A percentile compares a stretch with the other conserved stretches of the same genome.
Evolutionary conservation across 2,329 filamentous ascomycete species (phyloP).

Genomic region (Fusarium irregulare): DNA sequence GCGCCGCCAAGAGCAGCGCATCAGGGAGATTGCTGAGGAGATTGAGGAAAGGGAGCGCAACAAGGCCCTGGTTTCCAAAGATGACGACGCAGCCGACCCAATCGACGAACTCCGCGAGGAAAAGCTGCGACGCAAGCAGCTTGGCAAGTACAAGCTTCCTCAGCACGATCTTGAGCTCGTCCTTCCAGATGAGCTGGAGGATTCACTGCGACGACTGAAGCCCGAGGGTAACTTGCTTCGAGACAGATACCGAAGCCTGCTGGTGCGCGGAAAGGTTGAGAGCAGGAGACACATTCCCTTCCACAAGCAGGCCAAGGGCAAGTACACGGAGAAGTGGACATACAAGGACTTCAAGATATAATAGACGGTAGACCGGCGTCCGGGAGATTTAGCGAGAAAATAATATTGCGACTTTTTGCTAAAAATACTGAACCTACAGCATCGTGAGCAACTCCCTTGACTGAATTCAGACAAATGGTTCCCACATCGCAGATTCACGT

Average conservation of each 20-base stretch:
- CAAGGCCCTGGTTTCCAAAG: conserved; percentile 56
- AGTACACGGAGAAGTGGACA: conserved; percentile 93
- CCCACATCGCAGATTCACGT: neutral
- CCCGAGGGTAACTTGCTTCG: conserved; percentile 96
- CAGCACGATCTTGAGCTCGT: conserved; percentile 85
- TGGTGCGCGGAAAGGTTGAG: conserved; percentile 91
- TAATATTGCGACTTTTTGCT: conserved; percentile 32
- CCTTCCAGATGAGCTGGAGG: conserved; percentile 83
- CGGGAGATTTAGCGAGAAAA: conserved; percentile 37
- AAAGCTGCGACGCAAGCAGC: conserved; percentile 74
- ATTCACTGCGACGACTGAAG: conserved; percentile 83
- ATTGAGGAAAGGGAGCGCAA: conserved; percentile 67
- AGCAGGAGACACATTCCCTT: conserved; percentile 81
- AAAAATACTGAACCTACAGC: neutral
- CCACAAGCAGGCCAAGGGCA: conserved; percentile 82
- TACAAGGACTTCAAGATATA: conserved; percentile 85
- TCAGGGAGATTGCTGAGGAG: conserved; percentile 76
- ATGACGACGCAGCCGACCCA: conserved; percentile 57
- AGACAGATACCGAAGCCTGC: conserved; percentile 88
- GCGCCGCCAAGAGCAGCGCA: conserved; percentile 75
- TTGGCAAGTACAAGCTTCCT: conserved; percentile 79
- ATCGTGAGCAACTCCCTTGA: neutral
- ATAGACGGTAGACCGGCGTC: conserved; percentile 29
- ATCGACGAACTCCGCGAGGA: conserved; percentile 70
- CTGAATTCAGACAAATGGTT: neutral